Base-by-base conservation (phyloP, 2,329 filamentous ascomycete species). In the Aspergillus versicolor region DNA sequence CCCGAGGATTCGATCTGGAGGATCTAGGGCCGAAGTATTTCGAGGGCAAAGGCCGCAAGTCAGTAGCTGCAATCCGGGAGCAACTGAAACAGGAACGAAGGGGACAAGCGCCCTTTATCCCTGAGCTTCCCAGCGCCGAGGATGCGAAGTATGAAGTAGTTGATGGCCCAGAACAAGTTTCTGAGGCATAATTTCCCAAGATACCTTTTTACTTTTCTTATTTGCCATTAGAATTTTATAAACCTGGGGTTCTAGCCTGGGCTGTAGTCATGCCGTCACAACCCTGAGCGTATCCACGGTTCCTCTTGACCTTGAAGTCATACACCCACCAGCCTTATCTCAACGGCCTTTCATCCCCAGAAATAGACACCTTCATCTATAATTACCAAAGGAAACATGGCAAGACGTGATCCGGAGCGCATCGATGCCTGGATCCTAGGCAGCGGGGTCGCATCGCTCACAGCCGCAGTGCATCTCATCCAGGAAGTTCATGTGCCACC, bases 1-100 rank as follows among this genome's bases (percentile, higher is more conserved):
- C 81, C 0, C 67, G 79, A 50, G 82, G 82, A 4, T 81, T 79
- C 57, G 64, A 73, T n/a, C 65, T 78, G 37, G 76, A 80, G 12
- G 85, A 90, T 38, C 68, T 90, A 9, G 88, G 89, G 0, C 89
- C 88, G 0, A 75, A 70, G 43, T 77, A 73, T 43, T 79, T 83
- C 54, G 75, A 77, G 46, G 81, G 81, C 0, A 79, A 80, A 60
- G 84, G 85, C 0, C 52, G 70, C 9, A 67, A 65, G 54, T 62
- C 67, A 17, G 27, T 70, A n/a, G 60, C 66, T 19, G 45, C 52
- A 3, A 66, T 67, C 19, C 64, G 63, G 6, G 75, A 81, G 13
- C 77, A 81, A 60, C 73, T 78, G 60, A 75, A 75, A 11, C 69
- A 60, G n/a, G 73, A 73, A 56, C 67, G 77, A 43, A 69, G 64